phyloP scores from a whole-genome alignment of 495 filamentous ascomycete genomes.

The Aspergillus incahuasiensis region DNA sequence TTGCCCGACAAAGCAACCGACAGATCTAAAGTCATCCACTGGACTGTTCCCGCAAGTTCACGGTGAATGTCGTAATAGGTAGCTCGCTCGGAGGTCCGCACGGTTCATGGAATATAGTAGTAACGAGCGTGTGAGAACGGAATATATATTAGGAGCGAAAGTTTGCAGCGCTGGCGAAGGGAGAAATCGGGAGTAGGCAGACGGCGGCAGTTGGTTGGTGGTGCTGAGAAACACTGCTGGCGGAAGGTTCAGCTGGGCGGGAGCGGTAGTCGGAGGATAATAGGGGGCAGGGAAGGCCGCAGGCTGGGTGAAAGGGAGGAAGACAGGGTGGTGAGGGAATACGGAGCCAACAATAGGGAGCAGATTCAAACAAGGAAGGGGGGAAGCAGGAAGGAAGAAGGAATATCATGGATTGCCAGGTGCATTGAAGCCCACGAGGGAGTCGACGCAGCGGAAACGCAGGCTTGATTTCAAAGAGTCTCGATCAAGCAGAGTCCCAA shows the following conservation, averaged over 20 bases:
- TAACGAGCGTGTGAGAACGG: constrained; percentile 2
- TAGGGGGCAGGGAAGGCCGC: constrained; percentile 8
- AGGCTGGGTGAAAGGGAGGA: background rate
- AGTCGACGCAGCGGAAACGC: constrained; percentile 2
- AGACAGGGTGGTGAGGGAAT: background rate
- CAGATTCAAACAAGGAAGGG: background rate
- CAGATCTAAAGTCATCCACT: constrained; percentile 12
- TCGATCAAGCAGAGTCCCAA: background rate
- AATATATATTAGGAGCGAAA: constrained; percentile 4
- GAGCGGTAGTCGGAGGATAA: constrained; percentile 13
- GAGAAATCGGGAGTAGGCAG: constrained; percentile 12
- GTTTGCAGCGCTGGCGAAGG: background rate
- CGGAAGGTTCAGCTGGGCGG: constrained; percentile 10
- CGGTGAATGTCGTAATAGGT: constrained; percentile 12
- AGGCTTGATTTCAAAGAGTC: constrained; percentile 8
- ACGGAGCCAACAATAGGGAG: background rate
- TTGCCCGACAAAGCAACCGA: constrained; percentile 7
- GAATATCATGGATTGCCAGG: constrained; percentile 1
- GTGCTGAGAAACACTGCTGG: constrained; percentile 3
- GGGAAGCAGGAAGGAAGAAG: constrained; percentile 5
- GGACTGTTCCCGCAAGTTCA: constrained; percentile 11
- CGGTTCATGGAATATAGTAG: constrained; percentile 15
- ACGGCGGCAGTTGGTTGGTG: constrained; percentile 11
- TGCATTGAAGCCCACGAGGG: constrained; percentile 1
- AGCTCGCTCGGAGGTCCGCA: background rate